These are phyloP conservation scores for Dryas octopetala DNA, from an alignment of 306 rosid genomes.

Conservation along the genomic window DNA sequence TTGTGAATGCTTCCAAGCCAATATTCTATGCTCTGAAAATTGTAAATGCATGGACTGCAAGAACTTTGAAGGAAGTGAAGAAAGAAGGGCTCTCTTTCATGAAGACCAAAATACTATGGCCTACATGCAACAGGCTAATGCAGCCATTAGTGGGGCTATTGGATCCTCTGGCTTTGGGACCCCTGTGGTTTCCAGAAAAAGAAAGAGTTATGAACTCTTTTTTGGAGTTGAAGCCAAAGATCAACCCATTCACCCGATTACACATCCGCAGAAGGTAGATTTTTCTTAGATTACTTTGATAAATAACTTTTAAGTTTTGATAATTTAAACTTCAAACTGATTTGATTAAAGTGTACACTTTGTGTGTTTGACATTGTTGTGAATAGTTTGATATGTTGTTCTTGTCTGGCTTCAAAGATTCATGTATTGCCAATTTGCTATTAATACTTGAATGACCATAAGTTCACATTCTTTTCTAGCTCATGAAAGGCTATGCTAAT, in stretches of 20 bases:
- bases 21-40: constrained; percentile 70
- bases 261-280: constrained; percentile 53
- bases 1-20: constrained; percentile 87
- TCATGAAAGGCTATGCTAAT: constrained; percentile 3
- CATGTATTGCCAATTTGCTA: neutral
- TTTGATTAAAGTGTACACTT: neutral
- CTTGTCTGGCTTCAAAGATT: neutral
- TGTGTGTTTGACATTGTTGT: neutral
- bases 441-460: neutral
- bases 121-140: constrained; percentile 63
- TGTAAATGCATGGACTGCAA: constrained; percentile 82
- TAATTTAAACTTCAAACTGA: constrained; percentile 3
- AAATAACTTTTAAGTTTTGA: constrained; percentile 24
- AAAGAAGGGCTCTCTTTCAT: constrained; percentile 48
- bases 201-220: constrained; percentile 44
- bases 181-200: constrained; percentile 46
- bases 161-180: constrained; percentile 53
- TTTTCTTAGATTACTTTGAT: constrained; percentile 30
- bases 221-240: constrained; percentile 35
- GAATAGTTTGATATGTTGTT: neutral
- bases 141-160: constrained; percentile 52
- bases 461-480: neutral
- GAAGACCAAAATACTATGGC: constrained; percentile 36
- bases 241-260: constrained; percentile 32
- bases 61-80: constrained; percentile 69